Evolutionary conservation across 2,329 filamentous ascomycete genomes (phyloP), one percentile per base, ranked within the genome.

Genomic region (Dactylella cylindrospora): DNA sequence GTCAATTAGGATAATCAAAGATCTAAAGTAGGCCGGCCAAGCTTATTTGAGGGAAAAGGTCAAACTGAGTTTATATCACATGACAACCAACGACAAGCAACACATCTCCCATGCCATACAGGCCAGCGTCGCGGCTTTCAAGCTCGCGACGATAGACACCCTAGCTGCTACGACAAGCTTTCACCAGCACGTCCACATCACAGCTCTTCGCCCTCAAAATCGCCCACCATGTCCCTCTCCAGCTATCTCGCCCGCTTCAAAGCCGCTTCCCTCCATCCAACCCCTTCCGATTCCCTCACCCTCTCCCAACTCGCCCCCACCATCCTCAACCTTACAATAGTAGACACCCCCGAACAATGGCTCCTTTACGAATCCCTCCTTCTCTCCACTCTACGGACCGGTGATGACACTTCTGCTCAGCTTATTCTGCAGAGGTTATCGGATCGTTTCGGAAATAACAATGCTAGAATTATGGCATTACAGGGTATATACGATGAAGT

Each of bases 391-490:
- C 80, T 98, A 29, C 85, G 88, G 44, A 90, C 88, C 0, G 86
- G 88, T 49, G 88, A 97, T 72, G 85, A 94, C 68, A 76, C 82
- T 66, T 82, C 87, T 19, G 93, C 93, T 19, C 82, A 83, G 66
- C 73, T 83, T 68, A 88, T 87, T 70, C 79, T 97, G 29, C 81
- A 87, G 69, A 81, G 84, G 64, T 79, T 98, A 38, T 83, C 83
- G 3, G 77, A 80, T 60, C 86, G 93, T 41, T 98, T 98, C 71
- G 90, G 91, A 20, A 77, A 80, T 20, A 78, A 82, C 28, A 95
- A 97, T 73, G 89, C 96, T 74, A 84, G 88, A 67, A 79, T 97
- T 44, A 85, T 91, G 80, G 90, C 86, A 8, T 76, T 97, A 40
- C 80, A 81, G 66, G 93, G 91, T 2, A 74, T 98, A 20, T 84